Evolutionary conservation across 768 basidiomycete species (phyloP).

Genomic region (Suillus fuscotomentosus): DNA sequence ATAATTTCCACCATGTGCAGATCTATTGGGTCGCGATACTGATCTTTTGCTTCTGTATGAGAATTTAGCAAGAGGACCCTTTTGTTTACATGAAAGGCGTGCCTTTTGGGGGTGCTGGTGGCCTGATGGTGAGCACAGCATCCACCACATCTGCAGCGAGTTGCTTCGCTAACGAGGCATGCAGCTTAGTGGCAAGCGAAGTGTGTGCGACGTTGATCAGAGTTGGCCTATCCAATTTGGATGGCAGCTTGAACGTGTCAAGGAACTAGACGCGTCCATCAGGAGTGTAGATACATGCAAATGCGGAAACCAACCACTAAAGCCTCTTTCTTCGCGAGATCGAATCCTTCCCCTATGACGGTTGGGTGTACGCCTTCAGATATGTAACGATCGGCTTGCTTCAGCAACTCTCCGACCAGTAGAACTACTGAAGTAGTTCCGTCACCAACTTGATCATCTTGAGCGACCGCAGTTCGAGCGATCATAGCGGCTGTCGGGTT

Average conservation of each 20-base stretch:
- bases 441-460: slow-evolving; percentile 99
- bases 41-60: slow-evolving; percentile 54
- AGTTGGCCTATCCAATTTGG: slow-evolving; percentile 82
- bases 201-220: slow-evolving; percentile 93
- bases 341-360: slow-evolving; percentile 92
- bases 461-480: slow-evolving; percentile 95
- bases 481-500: slow-evolving; percentile 99
- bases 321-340: slow-evolving; percentile 96
- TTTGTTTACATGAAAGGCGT: slow-evolving; percentile 19
- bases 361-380: slow-evolving; percentile 98
- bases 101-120: slow-evolving; percentile 63
- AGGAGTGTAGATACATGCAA: slow-evolving; percentile 15
- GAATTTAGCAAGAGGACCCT: slow-evolving; percentile 29
- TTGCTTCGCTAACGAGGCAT: slow-evolving; percentile 75
- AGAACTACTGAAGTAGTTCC: slow-evolving; percentile 97
- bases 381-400: slow-evolving; percentile 97
- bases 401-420: slow-evolving; percentile 91
- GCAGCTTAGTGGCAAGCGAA: slow-evolving; percentile 94
- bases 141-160: slow-evolving; percentile 94
- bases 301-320: slow-evolving; percentile 58
- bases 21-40: slow-evolving; percentile 89
- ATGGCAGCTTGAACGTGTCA: slow-evolving; percentile 80
- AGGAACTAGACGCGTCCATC: slow-evolving; percentile 65
- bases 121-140: slow-evolving; percentile 87
- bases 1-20: slow-evolving; percentile 99